phyloP scores from a whole-genome alignment of 2,329 filamentous ascomycete species.

The Aspergillus sp. region DNA sequence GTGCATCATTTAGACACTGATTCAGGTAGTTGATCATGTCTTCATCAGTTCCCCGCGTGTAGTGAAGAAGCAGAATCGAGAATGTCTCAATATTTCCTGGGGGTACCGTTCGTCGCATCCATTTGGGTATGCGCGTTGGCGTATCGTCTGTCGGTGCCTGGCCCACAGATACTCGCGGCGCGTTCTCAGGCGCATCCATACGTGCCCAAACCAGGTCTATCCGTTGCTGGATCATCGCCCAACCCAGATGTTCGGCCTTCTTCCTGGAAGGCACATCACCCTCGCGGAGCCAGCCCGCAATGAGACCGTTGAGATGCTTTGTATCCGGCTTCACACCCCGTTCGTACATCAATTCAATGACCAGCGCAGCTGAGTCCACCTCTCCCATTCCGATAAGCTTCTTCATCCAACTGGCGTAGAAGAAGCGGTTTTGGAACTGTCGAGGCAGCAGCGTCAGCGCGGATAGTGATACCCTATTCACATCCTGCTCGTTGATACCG shows the following conservation, averaged over 20 bases:
- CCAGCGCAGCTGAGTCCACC: conserved; percentile 60
- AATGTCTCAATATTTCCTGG: conserved; percentile 70
- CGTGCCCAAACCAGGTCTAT: conserved; percentile 52
- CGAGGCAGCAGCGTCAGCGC: conserved; percentile 47
- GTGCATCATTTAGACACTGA: conserved; percentile 53
- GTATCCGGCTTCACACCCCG: conserved; percentile 60
- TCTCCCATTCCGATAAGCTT: conserved; percentile 66
- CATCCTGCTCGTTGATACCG: conserved; percentile 34
- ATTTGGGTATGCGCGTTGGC: conserved; percentile 32
- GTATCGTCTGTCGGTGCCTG: conserved; percentile 10
- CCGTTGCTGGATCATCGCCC: conserved; percentile 66
- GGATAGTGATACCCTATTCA: conserved; percentile 43
- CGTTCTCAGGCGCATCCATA: conserved; percentile 13
- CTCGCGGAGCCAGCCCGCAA: conserved; percentile 67
- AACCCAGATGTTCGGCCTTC: conserved; percentile 61
- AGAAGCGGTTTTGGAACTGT: conserved; percentile 61
- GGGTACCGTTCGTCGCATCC: conserved; percentile 39
- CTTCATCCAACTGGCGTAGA: conserved; percentile 84
- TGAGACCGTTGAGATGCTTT: conserved; percentile 72
- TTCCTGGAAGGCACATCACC: conserved; percentile 47
- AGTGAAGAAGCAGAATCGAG: conserved; percentile 64
- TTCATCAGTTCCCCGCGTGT: conserved; percentile 54
- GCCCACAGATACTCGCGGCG: conserved; percentile 21
- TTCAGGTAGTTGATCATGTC: conserved; percentile 53
- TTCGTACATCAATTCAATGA: conserved; percentile 67